phyloP scores from a whole-genome alignment of 2,329 filamentous ascomycete species.

The Cercospora berteroae region DNA sequence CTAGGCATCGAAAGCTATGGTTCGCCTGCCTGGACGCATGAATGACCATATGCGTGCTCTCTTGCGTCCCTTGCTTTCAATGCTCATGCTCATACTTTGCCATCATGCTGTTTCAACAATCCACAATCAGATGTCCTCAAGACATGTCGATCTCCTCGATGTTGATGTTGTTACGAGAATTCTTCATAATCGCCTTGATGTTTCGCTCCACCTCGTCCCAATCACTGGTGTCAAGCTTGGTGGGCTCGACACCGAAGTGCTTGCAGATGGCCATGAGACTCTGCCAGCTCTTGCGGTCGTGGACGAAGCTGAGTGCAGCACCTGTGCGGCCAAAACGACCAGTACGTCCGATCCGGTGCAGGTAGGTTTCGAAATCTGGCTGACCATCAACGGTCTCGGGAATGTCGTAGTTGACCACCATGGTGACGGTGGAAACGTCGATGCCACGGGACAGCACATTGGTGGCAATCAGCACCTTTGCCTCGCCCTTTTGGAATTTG shows the following conservation, averaged over 20 bases:
- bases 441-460: slow-evolving; percentile 96
- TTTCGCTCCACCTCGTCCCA: slow-evolving; percentile 86
- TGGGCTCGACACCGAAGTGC: slow-evolving; percentile 77
- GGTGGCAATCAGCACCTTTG: slow-evolving; percentile 96
- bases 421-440: slow-evolving; percentile 85
- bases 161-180: slow-evolving; percentile 31
- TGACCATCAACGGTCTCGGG: slow-evolving; percentile 59
- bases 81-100: neutral
- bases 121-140: slow-evolving; percentile 1
- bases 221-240: slow-evolving; percentile 77
- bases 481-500: slow-evolving; percentile 78
- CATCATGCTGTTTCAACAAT: neutral
- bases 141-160: slow-evolving; percentile 23
- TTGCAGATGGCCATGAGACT: slow-evolving; percentile 76
- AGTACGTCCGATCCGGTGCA: slow-evolving; percentile 95
- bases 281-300: slow-evolving; percentile 76
- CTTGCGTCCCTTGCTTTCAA: neutral
- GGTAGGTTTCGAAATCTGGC: slow-evolving; percentile 90
- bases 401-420: slow-evolving; percentile 92
- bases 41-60: neutral
- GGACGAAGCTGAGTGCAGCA: slow-evolving; percentile 92
- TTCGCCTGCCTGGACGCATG: neutral
- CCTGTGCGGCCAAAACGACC: slow-evolving; percentile 95
- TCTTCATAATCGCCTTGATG: slow-evolving; percentile 78
- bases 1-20: neutral